Percentiles rank a stretch among this genome's conserved stretches.
Evolutionary conservation across 1,139 yeast genomes (phyloP).

Genomic region (Magnusiomyces magnusii): DNA sequence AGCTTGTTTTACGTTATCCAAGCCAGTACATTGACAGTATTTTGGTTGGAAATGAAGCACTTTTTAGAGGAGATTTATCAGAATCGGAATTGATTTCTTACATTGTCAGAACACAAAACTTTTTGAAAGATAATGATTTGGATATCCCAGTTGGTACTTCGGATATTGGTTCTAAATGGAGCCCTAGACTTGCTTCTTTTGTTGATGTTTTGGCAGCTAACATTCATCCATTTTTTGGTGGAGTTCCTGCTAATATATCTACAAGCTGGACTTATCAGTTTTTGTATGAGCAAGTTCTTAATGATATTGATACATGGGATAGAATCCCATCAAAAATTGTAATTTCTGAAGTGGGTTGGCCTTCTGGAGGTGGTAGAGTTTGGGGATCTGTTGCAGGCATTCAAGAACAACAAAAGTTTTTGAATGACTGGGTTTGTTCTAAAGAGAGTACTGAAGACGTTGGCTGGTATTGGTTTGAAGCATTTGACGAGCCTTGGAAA

Average conservation of each 20-base stretch:
- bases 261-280: conserved; percentile 49
- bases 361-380: conserved; percentile 50
- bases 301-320: conserved; percentile 25
- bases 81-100: conserved; percentile 37
- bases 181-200: conserved; percentile 30
- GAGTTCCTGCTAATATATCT: conserved; percentile 44
- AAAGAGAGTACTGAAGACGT: conserved; percentile 25
- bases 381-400: conserved; percentile 42
- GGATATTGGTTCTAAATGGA: conserved; percentile 44
- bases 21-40: conserved; percentile 43
- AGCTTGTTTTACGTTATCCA: conserved; percentile 41
- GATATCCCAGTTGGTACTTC: conserved; percentile 49
- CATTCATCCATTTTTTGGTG: conserved; percentile 64
- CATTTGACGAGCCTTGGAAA: conserved; percentile 71
- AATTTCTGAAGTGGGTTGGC: conserved; percentile 68
- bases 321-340: conserved; percentile 30
- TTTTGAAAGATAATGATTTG: conserved; percentile 30
- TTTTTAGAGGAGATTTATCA: conserved; percentile 47
- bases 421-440: conserved; percentile 48
- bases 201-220: conserved; percentile 58
- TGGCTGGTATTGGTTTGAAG: conserved; percentile 62
- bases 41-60: conserved; percentile 56
- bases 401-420: conserved; percentile 41
- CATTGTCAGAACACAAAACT: conserved; percentile 40
- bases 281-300: conserved; percentile 38